Conservation (phyloP, 768 basidiomycete species). For the Dictyophora rubrovolvata region DNA sequence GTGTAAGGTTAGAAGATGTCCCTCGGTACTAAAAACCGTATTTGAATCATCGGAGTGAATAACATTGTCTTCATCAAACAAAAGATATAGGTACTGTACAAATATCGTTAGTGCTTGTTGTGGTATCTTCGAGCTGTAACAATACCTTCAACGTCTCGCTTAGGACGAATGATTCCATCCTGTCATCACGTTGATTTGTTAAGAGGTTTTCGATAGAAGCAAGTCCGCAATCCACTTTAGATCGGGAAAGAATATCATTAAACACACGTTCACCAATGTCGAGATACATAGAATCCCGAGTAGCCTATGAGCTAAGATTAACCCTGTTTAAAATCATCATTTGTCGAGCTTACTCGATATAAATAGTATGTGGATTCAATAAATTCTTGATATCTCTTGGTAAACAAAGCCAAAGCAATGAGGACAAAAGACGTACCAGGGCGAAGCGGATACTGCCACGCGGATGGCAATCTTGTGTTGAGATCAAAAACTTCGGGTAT, state of each 20-base stretch:
- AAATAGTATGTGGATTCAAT: slow-evolving; percentile 96
- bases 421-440: slow-evolving; percentile 37
- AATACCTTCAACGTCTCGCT: slow-evolving; percentile 83
- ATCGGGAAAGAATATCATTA: slow-evolving; percentile 58
- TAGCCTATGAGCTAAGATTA: slow-evolving; percentile 48
- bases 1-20: slow-evolving; percentile 72
- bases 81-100: slow-evolving; percentile 76
- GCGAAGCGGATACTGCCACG: slow-evolving; percentile 69
- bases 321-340: not conserved
- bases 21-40: slow-evolving; percentile 92
- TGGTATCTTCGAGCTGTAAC: not conserved
- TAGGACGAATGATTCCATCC: slow-evolving; percentile 96
- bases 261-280: slow-evolving; percentile 82
- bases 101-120: not conserved
- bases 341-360: slow-evolving; percentile 51
- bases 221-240: slow-evolving; percentile 81
- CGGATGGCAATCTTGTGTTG: slow-evolving; percentile 57
- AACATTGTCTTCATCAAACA: slow-evolving; percentile 80
- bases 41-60: slow-evolving; percentile 71
- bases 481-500: slow-evolving; percentile 91
- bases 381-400: slow-evolving; percentile 46
- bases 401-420: not conserved
- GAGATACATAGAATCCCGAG: slow-evolving; percentile 85
- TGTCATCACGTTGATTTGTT: slow-evolving; percentile 70
- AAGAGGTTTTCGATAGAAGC: slow-evolving; percentile 73